Conservation (phyloP, 2,329 filamentous ascomycete species). For the Echinosphaeria canescens region DNA sequence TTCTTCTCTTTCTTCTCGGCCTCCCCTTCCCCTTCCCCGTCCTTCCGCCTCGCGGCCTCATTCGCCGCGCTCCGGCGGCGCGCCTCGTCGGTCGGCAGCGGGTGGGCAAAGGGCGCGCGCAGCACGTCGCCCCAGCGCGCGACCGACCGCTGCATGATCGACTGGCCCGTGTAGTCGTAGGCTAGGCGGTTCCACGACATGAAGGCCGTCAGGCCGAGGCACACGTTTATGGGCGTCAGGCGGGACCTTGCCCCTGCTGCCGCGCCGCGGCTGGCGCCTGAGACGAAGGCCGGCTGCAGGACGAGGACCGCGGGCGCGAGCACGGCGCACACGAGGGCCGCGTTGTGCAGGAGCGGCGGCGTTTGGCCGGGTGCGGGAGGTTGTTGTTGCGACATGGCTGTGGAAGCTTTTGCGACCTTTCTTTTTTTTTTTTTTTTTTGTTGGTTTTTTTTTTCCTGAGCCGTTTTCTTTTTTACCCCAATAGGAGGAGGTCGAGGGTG, state of each 20-base stretch:
- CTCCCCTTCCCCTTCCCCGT: constrained; percentile 3
- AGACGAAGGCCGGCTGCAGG: constrained; percentile 5
- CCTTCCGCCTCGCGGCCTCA: constrained; percentile 6
- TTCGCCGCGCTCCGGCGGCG: constrained; percentile 10
- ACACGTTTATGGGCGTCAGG: no score
- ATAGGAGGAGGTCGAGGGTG: no score
- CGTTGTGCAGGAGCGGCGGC: constrained; percentile 19
- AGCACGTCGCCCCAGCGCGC: constrained; percentile 20
- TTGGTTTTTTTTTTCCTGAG: no score
- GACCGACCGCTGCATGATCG: constrained; percentile 23
- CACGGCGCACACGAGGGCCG: constrained; percentile 23
- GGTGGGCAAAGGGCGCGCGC: constrained; percentile 14
- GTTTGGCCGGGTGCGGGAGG: no score
- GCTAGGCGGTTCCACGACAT: constrained; percentile 30
- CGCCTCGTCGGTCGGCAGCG: constrained; percentile 10
- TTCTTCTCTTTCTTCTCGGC: constrained; percentile 3
- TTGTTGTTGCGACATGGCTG: no score
- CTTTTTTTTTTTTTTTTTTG: no score
- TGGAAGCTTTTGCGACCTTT: no score
- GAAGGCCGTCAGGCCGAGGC: constrained; percentile 16
- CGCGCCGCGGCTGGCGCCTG: constrained; percentile 3
- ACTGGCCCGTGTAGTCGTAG: constrained; percentile 32
- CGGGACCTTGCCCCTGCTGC: background rate
- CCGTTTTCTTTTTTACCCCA: no score
- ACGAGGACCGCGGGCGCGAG: constrained; percentile 20